These are phyloP conservation scores for Cochlearia excelsa DNA, from an alignment of 345 rosid species.

Conservation along the genomic window DNA sequence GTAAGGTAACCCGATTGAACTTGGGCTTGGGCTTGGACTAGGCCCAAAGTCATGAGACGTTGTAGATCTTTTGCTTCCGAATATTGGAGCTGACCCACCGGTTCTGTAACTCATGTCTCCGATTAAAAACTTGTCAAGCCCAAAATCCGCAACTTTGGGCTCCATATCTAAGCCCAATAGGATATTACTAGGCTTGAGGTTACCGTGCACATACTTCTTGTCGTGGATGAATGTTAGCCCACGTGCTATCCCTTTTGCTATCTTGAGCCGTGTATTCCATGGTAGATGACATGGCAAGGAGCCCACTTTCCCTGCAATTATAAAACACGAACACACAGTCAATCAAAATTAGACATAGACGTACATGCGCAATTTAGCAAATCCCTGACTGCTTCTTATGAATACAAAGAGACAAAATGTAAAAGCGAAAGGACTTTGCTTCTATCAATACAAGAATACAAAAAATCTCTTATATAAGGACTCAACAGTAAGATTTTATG, in stretches of 20 bases:
- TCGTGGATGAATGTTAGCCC: conserved; percentile 82
- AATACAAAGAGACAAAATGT: conserved; percentile 24
- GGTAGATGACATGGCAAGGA: conserved; percentile 79
- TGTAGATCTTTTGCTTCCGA: conserved; percentile 81
- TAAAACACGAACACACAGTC: conserved; percentile 1
- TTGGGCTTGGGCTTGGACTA: conserved; percentile 58
- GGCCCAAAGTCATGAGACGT: conserved; percentile 54
- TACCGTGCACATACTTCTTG: conserved; percentile 82
- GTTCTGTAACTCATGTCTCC: conserved; percentile 64
- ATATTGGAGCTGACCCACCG: conserved; percentile 60
- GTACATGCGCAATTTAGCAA: conserved; percentile 20
- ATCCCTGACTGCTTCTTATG: conserved; percentile 19
- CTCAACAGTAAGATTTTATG: conserved; percentile 21
- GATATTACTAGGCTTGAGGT: conserved; percentile 83
- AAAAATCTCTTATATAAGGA: conserved; percentile 16
- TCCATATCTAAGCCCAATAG: conserved; percentile 72
- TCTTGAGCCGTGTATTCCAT: conserved; percentile 61
- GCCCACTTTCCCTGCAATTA: conserved; percentile 69
- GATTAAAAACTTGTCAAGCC: conserved; percentile 66
- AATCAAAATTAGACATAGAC: neutral
- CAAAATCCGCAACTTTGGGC: conserved; percentile 82
- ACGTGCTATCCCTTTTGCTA: conserved; percentile 69
- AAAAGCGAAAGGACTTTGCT: conserved; percentile 10
- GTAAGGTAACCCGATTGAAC: conserved; percentile 55
- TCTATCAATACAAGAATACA: conserved; percentile 28